Evolutionary conservation across 768 basidiomycete species (phyloP), one percentile per base, ranked within the genome.

Genomic region (Podaxis sp.): DNA sequence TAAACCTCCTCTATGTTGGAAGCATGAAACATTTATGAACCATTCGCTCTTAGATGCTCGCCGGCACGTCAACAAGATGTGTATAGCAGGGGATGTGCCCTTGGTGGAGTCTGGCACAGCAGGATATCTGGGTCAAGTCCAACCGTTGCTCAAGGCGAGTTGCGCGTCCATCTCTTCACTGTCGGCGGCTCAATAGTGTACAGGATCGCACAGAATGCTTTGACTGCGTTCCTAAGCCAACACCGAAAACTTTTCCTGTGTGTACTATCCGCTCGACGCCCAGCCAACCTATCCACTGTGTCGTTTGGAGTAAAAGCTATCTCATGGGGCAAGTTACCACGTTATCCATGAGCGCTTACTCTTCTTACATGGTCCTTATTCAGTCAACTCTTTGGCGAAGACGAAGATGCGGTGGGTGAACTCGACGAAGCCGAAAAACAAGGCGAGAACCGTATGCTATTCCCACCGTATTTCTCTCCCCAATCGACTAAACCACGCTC

Each of bases 251-350:
- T 0, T 99, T 94, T 71, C 96, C 97, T 0, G 96, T 99, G 10
- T 99, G 97, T 73, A 99, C 97, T 0, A 99, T 99, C 67, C 88
- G 96, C 41, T 94, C 94, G 2, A 99, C 97, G 0, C 97, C 97
- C 0, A 93, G 91, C 62, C 96, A 96, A 66, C 95, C 97, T 0
- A 97, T 99, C 56, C 97, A 99, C 70, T 99, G 96, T 70, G 98
- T 99, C 54, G 96, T 98, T 2, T 99, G 97, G 97, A 95, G 94
- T 33, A 99, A 99, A 74, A 95, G 87, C 62, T 99, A 99, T 78
- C 87, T 99, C 12, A 84, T 98, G 69, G 88, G 91, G 96, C 93
- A 68, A 71, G 90, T 76, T 4, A 1, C 54, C 17, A 52, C 52
- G 7, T 40, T 20, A 41, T 10, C 68, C 41, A 26, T 20, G 20